Conservation (phyloP, 345 rosid genomes). For the Arabis hirsuta region DNA sequence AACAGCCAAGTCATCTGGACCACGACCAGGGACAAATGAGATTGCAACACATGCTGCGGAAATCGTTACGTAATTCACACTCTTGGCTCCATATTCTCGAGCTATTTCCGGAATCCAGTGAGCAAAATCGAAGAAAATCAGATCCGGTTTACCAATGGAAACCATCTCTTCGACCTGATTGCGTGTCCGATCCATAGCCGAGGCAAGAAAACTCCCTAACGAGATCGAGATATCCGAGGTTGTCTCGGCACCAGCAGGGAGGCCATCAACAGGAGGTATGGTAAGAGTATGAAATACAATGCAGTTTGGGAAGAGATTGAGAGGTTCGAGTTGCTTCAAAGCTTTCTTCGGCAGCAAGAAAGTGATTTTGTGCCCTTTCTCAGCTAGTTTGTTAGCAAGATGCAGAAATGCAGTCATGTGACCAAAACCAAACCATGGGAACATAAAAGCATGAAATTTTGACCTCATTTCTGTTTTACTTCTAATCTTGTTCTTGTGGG, state of each 20-base stretch:
- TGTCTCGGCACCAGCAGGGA: slow-evolving; percentile 69
- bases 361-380: slow-evolving; percentile 49
- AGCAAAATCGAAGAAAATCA: slow-evolving; percentile 58
- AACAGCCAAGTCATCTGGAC: slow-evolving; percentile 44
- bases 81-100: slow-evolving; percentile 55
- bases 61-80: slow-evolving; percentile 52
- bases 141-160: slow-evolving; percentile 41
- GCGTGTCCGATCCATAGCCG: slow-evolving; percentile 63
- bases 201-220: slow-evolving; percentile 43
- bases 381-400: slow-evolving; percentile 58
- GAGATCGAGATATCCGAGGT: slow-evolving; percentile 63
- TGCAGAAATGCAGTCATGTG: slow-evolving; percentile 57
- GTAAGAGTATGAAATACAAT: slow-evolving; percentile 50
- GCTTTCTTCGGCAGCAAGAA: slow-evolving; percentile 51
- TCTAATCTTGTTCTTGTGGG: neutral
- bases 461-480: slow-evolving; percentile 19
- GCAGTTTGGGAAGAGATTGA: slow-evolving; percentile 48
- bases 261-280: slow-evolving; percentile 56
- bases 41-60: slow-evolving; percentile 50
- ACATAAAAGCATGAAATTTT: slow-evolving; percentile 48
- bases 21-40: slow-evolving; percentile 32
- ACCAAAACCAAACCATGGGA: slow-evolving; percentile 58
- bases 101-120: slow-evolving; percentile 65
- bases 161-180: slow-evolving; percentile 52
- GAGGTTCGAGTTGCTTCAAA: slow-evolving; percentile 38